phyloP scores from a whole-genome alignment of 306 rosid genomes.

The Senna tora region DNA sequence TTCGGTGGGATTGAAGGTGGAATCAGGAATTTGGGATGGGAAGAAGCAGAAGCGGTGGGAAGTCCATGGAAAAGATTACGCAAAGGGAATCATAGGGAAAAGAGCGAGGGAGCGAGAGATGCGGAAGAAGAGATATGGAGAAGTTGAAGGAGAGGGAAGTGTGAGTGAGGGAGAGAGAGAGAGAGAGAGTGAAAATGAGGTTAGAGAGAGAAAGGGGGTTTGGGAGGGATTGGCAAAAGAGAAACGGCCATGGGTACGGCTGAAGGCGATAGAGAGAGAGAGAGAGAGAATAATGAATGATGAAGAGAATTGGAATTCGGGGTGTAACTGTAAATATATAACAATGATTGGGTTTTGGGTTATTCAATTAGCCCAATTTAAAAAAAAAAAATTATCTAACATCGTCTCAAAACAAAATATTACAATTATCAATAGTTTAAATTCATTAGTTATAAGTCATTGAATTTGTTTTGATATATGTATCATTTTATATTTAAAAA shows the following conservation, averaged over 20 bases:
- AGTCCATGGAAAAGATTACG: constrained; percentile 35
- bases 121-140: not conserved
- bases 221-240: constrained; percentile 43
- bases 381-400: no score
- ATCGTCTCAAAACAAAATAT: no score
- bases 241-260: constrained; percentile 56
- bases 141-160: no score
- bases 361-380: no score
- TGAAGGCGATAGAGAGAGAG: constrained; percentile 10
- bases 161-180: not conserved
- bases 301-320: not conserved
- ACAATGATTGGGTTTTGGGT: no score
- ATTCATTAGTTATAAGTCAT: no score
- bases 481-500: no score
- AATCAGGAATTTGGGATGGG: constrained; percentile 45
- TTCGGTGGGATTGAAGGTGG: constrained; percentile 19
- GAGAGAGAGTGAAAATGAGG: not conserved
- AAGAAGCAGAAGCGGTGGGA: constrained; percentile 26
- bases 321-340: no score
- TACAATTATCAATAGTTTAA: no score
- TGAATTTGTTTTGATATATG: no score
- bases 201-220: constrained; percentile 37
- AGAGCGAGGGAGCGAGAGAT: not conserved
- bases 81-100: not conserved
- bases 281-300: not conserved